phyloP scores from a whole-genome alignment of 1,284 basidiomycete species.

The Waitea zeae region DNA sequence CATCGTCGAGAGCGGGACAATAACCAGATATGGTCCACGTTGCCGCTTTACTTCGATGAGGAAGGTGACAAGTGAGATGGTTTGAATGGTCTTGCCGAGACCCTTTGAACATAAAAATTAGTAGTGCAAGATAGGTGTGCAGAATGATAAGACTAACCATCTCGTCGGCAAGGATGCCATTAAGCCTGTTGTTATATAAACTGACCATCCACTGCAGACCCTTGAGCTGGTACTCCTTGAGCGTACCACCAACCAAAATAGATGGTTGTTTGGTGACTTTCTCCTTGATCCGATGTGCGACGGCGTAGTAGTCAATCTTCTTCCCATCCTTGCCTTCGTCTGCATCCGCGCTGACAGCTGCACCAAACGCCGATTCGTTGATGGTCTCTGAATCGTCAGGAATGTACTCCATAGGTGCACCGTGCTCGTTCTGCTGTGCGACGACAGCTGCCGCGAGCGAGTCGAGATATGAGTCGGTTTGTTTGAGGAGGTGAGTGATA shows the following conservation, averaged over 20 bases:
- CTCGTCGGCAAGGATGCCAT: slow-evolving; percentile 95
- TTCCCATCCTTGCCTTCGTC: slow-evolving; percentile 33
- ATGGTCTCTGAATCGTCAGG: slow-evolving; percentile 45
- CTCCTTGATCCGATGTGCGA: slow-evolving; percentile 90
- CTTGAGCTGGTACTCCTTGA: slow-evolving; percentile 90
- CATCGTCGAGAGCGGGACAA: slow-evolving; percentile 96
- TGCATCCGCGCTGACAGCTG: slow-evolving; percentile 48
- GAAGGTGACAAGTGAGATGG: slow-evolving; percentile 92
- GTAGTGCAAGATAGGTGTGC: background rate
- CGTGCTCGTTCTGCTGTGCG: slow-evolving; percentile 81
- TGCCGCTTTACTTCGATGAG: slow-evolving; percentile 88
- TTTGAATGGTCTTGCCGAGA: slow-evolving; percentile 93
- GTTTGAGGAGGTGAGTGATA: slow-evolving; percentile 90
- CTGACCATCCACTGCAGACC: slow-evolving; percentile 98
- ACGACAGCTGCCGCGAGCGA: slow-evolving; percentile 89
- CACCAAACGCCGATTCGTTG: slow-evolving; percentile 84
- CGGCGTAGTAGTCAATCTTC: slow-evolving; percentile 94
- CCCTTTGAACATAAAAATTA: slow-evolving; percentile 32
- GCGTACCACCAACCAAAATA: slow-evolving; percentile 69
- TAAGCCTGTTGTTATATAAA: slow-evolving; percentile 95
- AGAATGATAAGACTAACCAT: slow-evolving; percentile 63
- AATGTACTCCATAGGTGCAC: slow-evolving; percentile 19
- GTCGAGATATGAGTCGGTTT: slow-evolving; percentile 93
- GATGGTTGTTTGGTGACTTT: slow-evolving; percentile 71
- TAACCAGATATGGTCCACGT: slow-evolving; percentile 91